phyloP scores from a whole-genome alignment of 2,329 filamentous ascomycete species.

The Hymenoscyphus fraxineus region DNA sequence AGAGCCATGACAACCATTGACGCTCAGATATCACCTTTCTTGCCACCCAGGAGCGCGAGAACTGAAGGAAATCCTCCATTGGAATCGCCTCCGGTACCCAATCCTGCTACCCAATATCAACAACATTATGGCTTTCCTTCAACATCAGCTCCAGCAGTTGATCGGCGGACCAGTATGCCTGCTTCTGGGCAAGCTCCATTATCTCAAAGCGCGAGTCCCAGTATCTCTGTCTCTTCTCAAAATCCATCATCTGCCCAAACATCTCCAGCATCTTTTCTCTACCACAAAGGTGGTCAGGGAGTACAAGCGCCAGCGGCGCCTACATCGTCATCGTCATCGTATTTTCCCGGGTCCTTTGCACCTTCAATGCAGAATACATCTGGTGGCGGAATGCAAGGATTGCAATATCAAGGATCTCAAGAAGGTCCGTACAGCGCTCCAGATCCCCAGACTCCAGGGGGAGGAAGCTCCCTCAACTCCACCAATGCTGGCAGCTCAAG shows the following conservation, averaged over 20 bases:
- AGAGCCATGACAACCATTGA: slow-evolving; percentile 44
- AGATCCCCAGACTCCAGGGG: slow-evolving; percentile 27
- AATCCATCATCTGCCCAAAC: slow-evolving; percentile 40
- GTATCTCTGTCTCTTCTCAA: slow-evolving; percentile 46
- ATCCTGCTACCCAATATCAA: slow-evolving; percentile 22
- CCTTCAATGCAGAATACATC: slow-evolving; percentile 25
- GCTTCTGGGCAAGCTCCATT: slow-evolving; percentile 37
- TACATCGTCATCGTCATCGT: slow-evolving; percentile 19
- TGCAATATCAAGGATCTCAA: slow-evolving; percentile 32
- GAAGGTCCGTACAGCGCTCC: slow-evolving; percentile 36
- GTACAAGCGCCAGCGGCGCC: slow-evolving; percentile 16
- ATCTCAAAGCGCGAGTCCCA: slow-evolving; percentile 42
- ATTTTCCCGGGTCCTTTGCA: slow-evolving; percentile 33
- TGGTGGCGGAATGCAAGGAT: slow-evolving; percentile 25
- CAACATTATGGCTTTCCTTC: slow-evolving; percentile 37
- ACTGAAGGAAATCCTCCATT: slow-evolving; percentile 40
- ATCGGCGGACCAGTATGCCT: slow-evolving; percentile 33
- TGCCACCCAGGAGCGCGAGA: slow-evolving; percentile 38
- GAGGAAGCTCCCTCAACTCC: slow-evolving; percentile 29
- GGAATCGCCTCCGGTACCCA: slow-evolving; percentile 44
- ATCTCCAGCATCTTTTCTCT: slow-evolving; percentile 34
- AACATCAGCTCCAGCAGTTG: slow-evolving; percentile 35
- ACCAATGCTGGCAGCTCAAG: slow-evolving; percentile 30
- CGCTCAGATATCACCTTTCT: slow-evolving; percentile 46
- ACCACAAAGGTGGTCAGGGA: slow-evolving; percentile 25